Evolutionary conservation across 805 yeast species (phyloP).

Genomic region (Ogataea wickerhamii): DNA sequence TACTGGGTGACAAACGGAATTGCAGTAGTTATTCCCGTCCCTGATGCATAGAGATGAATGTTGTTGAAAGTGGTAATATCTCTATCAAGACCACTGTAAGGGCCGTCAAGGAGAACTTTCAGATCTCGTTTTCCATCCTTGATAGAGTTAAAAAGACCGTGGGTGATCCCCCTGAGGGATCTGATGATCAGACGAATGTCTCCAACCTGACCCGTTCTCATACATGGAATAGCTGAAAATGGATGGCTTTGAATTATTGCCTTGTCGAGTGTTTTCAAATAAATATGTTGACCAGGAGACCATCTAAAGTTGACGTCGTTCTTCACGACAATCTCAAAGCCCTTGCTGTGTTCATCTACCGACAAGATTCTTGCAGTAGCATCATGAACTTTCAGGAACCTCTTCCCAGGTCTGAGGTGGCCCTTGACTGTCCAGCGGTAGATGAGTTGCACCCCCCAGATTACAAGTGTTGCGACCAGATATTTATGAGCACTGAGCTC

Average conservation of each 20-base stretch:
- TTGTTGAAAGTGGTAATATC: conserved; percentile 43
- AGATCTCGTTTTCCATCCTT: conserved; percentile 27
- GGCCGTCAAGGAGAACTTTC: conserved; percentile 49
- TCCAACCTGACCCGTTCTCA: conserved; percentile 16
- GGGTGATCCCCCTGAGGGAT: conserved; percentile 47
- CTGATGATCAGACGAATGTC: conserved; percentile 43
- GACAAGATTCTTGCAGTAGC: conserved; percentile 29
- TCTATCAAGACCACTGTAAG: conserved; percentile 53
- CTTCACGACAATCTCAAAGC: conserved; percentile 35
- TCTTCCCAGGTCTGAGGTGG: conserved; percentile 40
- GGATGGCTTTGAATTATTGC: conserved; percentile 53
- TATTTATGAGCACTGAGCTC: conserved; percentile 38
- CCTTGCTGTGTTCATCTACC: conserved; percentile 26
- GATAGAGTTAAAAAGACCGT: conserved; percentile 25
- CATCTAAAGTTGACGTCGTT: conserved; percentile 38
- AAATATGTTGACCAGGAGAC: conserved; percentile 56
- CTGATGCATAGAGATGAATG: conserved; percentile 41
- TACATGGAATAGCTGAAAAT: conserved; percentile 44
- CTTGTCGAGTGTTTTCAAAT: conserved; percentile 43
- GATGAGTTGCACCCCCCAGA: conserved; percentile 47
- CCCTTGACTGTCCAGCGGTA: conserved; percentile 46
- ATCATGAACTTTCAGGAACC: conserved; percentile 29
- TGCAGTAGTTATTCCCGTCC: conserved; percentile 51
- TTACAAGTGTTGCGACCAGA: conserved; percentile 47
- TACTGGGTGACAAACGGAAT: conserved; percentile 37